phyloP scores from a whole-genome alignment of 768 basidiomycete species.

The Scleroderma bovista region DNA sequence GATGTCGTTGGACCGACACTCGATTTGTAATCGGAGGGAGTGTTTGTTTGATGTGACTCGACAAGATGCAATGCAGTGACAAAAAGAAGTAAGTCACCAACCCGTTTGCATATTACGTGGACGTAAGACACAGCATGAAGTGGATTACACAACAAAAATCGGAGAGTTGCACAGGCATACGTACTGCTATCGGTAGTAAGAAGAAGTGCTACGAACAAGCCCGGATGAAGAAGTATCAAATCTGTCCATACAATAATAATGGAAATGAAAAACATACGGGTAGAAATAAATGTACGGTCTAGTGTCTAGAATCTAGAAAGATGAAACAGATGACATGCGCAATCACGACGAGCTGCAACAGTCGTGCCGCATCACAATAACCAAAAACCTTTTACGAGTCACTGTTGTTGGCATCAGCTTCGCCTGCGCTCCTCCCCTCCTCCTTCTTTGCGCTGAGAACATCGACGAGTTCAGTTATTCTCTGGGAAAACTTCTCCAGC shows the following conservation, averaged over 20 bases:
- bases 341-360: not conserved
- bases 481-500: conserved; percentile 45
- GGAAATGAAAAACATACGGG: not conserved
- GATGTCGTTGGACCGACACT: conserved; percentile 11
- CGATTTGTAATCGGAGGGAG: no score
- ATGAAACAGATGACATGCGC: not conserved
- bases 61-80: no score
- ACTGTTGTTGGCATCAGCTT: conserved; percentile 8
- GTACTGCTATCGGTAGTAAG: no score
- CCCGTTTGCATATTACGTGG: no score
- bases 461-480: conserved; percentile 27
- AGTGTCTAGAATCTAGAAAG: not conserved
- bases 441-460: conserved; percentile 25
- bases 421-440: conserved; percentile 8
- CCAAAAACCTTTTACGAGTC: not conserved
- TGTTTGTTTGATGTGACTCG: no score
- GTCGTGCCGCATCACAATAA: not conserved
- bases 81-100: no score
- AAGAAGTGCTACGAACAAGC: not conserved
- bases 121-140: no score
- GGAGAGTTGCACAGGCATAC: no score
- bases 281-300: not conserved
- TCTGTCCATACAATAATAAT: conserved; percentile 6
- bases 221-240: not conserved
- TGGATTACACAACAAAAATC: no score